A percentile compares a stretch with the other conserved stretches of the same genome.
Conservation (phyloP, 768 basidiomycete species). For the Galerina marginata region DNA sequence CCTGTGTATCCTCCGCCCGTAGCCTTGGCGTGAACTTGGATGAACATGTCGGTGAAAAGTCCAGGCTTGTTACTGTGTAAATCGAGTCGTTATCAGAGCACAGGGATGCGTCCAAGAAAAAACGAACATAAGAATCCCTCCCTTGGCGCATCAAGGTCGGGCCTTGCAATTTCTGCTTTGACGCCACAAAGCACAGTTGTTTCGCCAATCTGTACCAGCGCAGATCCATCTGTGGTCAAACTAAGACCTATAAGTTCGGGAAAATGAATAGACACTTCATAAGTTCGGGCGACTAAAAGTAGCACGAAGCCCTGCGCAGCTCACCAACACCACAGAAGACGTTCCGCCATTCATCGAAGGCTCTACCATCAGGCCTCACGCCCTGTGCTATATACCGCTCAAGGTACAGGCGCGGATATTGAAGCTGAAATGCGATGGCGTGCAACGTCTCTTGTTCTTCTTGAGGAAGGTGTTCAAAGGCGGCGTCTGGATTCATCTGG, state of each 20-base stretch:
- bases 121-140: conserved; percentile 83
- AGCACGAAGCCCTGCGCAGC: conserved; percentile 26
- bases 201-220: conserved; percentile 87
- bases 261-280: not conserved
- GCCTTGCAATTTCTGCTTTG: conserved; percentile 94
- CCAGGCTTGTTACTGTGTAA: conserved; percentile 85
- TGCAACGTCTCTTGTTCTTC: conserved; percentile 46
- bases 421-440: conserved; percentile 76
- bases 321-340: conserved; percentile 81
- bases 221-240: conserved; percentile 91
- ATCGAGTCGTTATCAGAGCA: not conserved
- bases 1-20: conserved; percentile 92
- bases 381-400: conserved; percentile 82
- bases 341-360: conserved; percentile 69
- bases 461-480: conserved; percentile 22
- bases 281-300: not conserved
- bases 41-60: conserved; percentile 91
- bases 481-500: conserved; percentile 11
- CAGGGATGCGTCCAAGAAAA: not conserved
- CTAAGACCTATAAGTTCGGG: conserved; percentile 73
- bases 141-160: conserved; percentile 74
- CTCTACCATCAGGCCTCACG: conserved; percentile 84
- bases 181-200: conserved; percentile 96
- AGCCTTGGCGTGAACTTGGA: conserved; percentile 95
- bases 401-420: conserved; percentile 89